Conservation (phyloP, 352 stramenopile species). For the Phytopythium oedochilum region DNA sequence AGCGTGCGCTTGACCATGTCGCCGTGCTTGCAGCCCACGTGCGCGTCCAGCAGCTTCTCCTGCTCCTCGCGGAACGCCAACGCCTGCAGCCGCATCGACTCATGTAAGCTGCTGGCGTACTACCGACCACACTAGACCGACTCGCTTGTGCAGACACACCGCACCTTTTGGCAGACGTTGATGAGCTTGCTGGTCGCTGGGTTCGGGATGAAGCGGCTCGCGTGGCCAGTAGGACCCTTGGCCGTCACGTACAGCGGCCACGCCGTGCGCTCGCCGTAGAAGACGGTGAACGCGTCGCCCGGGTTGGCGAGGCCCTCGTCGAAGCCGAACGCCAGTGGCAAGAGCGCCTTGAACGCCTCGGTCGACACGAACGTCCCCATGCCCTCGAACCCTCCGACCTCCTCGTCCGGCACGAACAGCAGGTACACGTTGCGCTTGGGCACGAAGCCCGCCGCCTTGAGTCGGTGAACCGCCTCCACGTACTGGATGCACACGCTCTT, state of each 20-base stretch:
- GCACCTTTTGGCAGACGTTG: slow-evolving; percentile 74
- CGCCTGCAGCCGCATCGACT: no score
- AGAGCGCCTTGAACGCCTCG: slow-evolving; percentile 73
- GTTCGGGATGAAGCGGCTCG: slow-evolving; percentile 92
- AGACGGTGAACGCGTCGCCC: slow-evolving; percentile 90
- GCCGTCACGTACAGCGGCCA: slow-evolving; percentile 90
- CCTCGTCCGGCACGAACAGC: slow-evolving; percentile 92
- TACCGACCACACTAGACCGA: no score
- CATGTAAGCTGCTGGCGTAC: no score
- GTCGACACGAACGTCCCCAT: slow-evolving; percentile 91
- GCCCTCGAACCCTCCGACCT: slow-evolving; percentile 89
- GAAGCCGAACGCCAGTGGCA: slow-evolving; percentile 87
- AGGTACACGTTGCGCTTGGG: slow-evolving; percentile 89
- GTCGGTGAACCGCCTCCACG: slow-evolving; percentile 83
- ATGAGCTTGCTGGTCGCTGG: slow-evolving; percentile 94
- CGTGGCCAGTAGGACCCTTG: slow-evolving; percentile 74
- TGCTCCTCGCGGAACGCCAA: slow-evolving; percentile 88
- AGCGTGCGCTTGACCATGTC: slow-evolving; percentile 89
- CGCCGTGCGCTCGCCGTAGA: slow-evolving; percentile 93
- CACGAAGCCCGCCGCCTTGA: slow-evolving; percentile 64
- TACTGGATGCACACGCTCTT: slow-evolving; percentile 97
- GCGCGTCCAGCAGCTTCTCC: slow-evolving; percentile 70
- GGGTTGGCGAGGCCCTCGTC: slow-evolving; percentile 94
- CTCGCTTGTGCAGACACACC: no score
- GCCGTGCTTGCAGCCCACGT: slow-evolving; percentile 85